Evolutionary conservation across 768 basidiomycete species (phyloP), one percentile per base, ranked within the genome.

Genomic region (Lactifluus echinatus): DNA sequence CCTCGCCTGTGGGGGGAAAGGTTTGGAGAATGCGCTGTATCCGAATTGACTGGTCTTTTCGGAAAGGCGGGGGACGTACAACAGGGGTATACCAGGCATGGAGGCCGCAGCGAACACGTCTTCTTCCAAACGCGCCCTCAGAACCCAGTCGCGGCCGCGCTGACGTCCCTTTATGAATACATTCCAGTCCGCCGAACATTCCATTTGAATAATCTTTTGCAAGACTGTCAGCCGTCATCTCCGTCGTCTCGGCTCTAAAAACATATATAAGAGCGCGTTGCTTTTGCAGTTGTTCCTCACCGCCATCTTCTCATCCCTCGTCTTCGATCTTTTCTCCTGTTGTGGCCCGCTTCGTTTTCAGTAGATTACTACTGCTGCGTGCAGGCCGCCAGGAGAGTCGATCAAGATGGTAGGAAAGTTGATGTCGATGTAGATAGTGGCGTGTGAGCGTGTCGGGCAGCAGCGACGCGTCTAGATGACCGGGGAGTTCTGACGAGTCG

Each of bases 401-500:
- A 39, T 39, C 3, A 39, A n/a, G 37, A 39, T 39, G 15, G 43
- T 17, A 36, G 53, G 36, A 37, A 37, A 36, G 53, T 47, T 3
- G 53, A 19, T 17, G 10, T 33, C 19, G 21, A 2, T 15, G 29
- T 24, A 4, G 1, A 8, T 55, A 15, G 2, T 3, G 6, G 15
- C 2, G 24, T 3, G 36, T 39, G 11, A 33, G 29, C 24, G 14
- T 39, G 14, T 47, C n/a, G 29, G 56, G 56, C 8, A 6, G 45
- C 44, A 28, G 56, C 56, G 56, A 57, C n/a, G 56, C 17, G 37
- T 52, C 37, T 14, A 57, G 56, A 57, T 40, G 15, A 12, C 56
- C 50, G 50, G 56, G 56, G 56, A 57, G 50, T 57, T 57, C 50
- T 57, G 56, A 53, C 45, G 56, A 52, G 37, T 46, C 17, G 44